Base-by-base conservation (phyloP, 106 monocot genomes). In the Iris macrosiphon region DNA sequence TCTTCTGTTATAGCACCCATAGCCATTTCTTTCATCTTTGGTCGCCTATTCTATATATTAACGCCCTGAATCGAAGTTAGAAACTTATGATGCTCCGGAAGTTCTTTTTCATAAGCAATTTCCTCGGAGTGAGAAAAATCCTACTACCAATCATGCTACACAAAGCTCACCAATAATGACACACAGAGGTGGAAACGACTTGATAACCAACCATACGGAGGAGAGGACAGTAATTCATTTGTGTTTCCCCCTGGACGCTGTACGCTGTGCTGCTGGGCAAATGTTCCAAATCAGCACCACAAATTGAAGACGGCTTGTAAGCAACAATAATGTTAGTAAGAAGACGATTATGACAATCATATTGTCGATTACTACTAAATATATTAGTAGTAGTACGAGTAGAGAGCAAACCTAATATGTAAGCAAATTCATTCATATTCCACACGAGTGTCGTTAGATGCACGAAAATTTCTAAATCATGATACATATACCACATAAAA, bases 201-300 rank as follows among this genome's bases (percentile, higher is more conserved):
- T 66, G 39, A 52, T 80, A 46, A 1, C 25, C n/a, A n/a, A n/a
- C n/a, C 45, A 38, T 80, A 34, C 52, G 45, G 51, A 21, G 61
- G 28, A 6, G 32, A 15, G 80, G 80, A 40, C 80, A 75, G 55
- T 54, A 62, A 61, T 80, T 75, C 66, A 62, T 80, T 46, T 80
- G 80, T 31, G 75, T 75, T 24, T 3, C 71, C 46, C 75, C n/a
- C n/a, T n/a, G n/a, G n/a, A n/a, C n/a, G n/a, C 80, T n/a, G 75
- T 62, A 22, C 80, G 75, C 57, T 80, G 80, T 46, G 50, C 33
- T 4, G 17, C 22, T 26, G 80, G 80, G 4, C 75, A 80, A 57
- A 75, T 62, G 41, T 51, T 80, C 31, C 55, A 80, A 46, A 71
- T 80, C 51, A 60, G 75, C 31, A 30, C 75, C 16, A 22, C 47